Evolutionary conservation across 306 rosid species (phyloP).

Genomic region (Heteromeles arbutifolia): DNA sequence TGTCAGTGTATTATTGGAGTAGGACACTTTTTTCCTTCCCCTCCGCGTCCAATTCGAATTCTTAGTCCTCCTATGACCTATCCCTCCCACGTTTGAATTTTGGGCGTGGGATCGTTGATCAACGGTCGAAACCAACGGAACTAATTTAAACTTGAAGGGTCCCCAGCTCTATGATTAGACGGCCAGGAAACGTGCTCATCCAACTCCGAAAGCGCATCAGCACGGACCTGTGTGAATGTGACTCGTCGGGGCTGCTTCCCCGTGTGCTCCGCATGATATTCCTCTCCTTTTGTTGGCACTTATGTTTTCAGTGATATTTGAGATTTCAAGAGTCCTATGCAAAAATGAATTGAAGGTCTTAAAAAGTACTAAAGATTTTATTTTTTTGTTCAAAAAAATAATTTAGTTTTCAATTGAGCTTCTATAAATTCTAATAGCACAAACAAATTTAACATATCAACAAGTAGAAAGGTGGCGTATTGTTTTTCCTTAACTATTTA

Average conservation of each 20-base stretch:
- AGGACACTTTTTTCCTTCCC: background rate
- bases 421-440: too few species aligned
- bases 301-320: too few species aligned
- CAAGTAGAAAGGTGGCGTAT: too few species aligned
- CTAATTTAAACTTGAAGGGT: constrained; percentile 25
- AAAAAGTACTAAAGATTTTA: too few species aligned
- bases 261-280: background rate
- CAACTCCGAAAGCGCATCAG: background rate
- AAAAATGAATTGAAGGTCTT: too few species aligned
- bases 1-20: background rate
- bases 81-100: constrained; percentile 23
- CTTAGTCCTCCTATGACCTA: background rate
- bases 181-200: constrained; percentile 6
- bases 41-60: constrained; percentile 24
- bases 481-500: too few species aligned
- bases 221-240: background rate
- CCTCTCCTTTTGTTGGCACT: background rate
- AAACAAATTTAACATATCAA: too few species aligned
- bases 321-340: too few species aligned
- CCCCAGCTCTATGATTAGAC: constrained; percentile 14
- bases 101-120: constrained; percentile 24
- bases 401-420: too few species aligned
- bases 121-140: constrained; percentile 35
- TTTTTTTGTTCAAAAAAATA: too few species aligned
- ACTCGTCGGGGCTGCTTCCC: constrained; percentile 19